phyloP scores from a whole-genome alignment of 1,284 basidiomycete genomes.

The Cryptococcus maquisensis region DNA sequence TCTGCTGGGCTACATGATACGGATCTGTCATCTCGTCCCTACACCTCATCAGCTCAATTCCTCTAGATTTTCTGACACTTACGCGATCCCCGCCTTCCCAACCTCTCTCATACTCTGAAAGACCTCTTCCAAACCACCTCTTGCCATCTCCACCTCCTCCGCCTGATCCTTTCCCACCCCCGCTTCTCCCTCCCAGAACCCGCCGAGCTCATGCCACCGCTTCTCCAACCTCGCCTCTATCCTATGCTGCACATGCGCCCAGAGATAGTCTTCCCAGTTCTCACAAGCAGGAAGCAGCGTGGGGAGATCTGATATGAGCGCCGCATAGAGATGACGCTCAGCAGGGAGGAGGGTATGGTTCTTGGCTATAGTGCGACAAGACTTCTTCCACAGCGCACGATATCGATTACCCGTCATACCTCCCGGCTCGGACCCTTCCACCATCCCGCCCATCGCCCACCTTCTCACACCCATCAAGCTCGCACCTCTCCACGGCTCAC shows the following conservation, averaged over 20 bases:
- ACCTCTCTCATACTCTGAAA: conserved; percentile 39
- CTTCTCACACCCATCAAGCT: conserved; percentile 48
- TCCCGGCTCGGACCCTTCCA: conserved; percentile 13
- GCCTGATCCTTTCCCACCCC: conserved; percentile 31
- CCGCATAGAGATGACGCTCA: conserved; percentile 82
- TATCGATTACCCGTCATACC: conserved; percentile 59
- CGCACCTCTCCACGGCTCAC: conserved; percentile 75
- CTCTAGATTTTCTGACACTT: conserved; percentile 8
- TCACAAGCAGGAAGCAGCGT: conserved; percentile 71
- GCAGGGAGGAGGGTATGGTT: conserved; percentile 64
- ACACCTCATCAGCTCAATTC: not conserved
- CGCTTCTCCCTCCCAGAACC: conserved; percentile 47
- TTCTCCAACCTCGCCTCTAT: conserved; percentile 60
- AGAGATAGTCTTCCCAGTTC: conserved; percentile 92
- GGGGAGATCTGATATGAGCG: conserved; percentile 75
- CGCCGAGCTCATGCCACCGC: conserved; percentile 42
- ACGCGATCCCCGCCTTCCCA: conserved; percentile 38
- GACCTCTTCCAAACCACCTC: conserved; percentile 42
- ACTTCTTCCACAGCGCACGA: conserved; percentile 76
- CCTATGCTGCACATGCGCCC: conserved; percentile 81
- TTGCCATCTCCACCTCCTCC: conserved; percentile 22
- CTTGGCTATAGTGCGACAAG: conserved; percentile 71
- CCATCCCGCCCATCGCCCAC: conserved; percentile 44
- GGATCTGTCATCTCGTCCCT: conserved; percentile 70
- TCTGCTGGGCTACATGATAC: conserved; percentile 64